phyloP scores from a whole-genome alignment of 306 rosid genomes.

The Vigna mungo region DNA sequence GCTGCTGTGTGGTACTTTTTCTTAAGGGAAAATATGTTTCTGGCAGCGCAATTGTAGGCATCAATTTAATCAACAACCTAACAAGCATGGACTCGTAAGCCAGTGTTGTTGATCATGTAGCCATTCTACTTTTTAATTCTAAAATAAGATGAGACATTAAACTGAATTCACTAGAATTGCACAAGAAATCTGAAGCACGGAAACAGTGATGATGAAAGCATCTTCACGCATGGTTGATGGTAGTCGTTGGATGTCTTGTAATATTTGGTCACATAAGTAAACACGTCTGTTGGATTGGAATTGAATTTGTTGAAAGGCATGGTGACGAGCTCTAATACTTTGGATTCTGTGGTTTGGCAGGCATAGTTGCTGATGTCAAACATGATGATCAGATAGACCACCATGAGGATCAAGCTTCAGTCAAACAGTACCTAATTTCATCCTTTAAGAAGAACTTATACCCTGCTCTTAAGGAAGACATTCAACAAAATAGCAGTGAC shows the following conservation, averaged over 20 bases:
- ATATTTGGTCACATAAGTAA: background rate
- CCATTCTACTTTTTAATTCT: constrained; percentile 27
- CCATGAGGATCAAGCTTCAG: constrained; percentile 68
- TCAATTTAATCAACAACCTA: background rate
- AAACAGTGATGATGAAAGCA: constrained; percentile 10
- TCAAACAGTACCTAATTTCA: constrained; percentile 70
- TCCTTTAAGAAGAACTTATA: constrained; percentile 72
- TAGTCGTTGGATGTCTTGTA: background rate
- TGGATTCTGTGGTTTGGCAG: constrained; percentile 46
- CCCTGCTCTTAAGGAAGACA: constrained; percentile 76
- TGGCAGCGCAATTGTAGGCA: background rate
- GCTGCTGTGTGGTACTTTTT: background rate
- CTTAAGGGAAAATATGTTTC: background rate
- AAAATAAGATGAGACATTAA: constrained; percentile 22
- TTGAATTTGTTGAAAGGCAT: background rate
- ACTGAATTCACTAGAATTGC: constrained; percentile 14
- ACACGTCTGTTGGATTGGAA: background rate
- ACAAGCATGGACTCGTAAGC: background rate
- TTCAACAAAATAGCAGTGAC: constrained; percentile 50
- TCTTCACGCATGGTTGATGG: constrained; percentile 27
- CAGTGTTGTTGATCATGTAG: background rate
- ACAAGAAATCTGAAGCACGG: background rate
- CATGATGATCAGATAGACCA: constrained; percentile 66
- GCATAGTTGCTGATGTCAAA: constrained; percentile 73
- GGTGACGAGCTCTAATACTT: constrained; percentile 12